Conservation (phyloP, 495 filamentous ascomycete species). For the Collariella sp. region DNA sequence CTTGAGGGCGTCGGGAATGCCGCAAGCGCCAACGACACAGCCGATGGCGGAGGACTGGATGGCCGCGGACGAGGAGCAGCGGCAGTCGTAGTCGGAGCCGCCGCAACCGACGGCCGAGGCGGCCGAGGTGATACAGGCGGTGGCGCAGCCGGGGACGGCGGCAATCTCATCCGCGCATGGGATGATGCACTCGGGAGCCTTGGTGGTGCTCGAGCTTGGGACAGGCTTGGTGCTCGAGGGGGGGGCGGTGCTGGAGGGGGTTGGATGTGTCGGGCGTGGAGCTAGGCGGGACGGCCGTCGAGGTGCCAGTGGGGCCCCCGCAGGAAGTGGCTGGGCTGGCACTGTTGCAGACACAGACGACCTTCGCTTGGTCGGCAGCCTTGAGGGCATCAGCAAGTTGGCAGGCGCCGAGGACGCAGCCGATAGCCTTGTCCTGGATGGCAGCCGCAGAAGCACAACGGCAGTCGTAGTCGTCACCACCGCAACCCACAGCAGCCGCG, state of each 20-base stretch:
- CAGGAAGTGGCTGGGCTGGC: background rate
- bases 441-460: background rate
- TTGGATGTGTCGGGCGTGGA: background rate
- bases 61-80: background rate
- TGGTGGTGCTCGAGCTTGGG: background rate
- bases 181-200: too few relatives aligned
- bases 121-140: background rate
- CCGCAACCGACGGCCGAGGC: background rate
- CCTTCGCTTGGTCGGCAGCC: background rate
- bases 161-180: background rate
- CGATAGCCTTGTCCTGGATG: background rate
- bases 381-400: background rate
- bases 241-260: background rate
- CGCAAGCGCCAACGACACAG: background rate
- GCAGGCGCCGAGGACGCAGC: background rate
- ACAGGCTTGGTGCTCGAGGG: background rate
- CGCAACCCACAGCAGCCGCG: background rate
- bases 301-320: background rate
- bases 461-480: background rate
- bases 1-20: background rate
- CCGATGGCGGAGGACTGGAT: background rate
- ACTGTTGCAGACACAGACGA: background rate
- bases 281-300: background rate
- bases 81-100: background rate
- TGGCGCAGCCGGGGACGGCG: slow-evolving; percentile 3